Percentiles rank a stretch among this genome's conserved stretches.
Conservation (phyloP, 352 stramenopile genomes). For the Phytophthora macrochlamydospora region DNA sequence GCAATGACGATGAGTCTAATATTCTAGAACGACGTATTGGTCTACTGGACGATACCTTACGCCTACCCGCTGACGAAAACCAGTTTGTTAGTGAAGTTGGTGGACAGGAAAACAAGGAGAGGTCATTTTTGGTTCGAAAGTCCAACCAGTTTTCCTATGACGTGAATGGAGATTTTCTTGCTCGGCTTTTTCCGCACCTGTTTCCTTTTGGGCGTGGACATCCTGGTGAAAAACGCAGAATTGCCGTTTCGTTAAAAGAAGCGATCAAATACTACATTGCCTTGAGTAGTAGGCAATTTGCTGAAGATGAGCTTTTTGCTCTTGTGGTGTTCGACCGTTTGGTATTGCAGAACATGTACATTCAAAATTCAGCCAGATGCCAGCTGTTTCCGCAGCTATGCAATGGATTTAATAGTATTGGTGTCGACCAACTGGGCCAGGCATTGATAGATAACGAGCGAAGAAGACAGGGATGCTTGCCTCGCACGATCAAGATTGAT, state of each 20-base stretch:
- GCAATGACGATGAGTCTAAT: no score
- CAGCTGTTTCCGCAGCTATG: not conserved
- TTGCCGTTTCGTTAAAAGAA: slow-evolving; percentile 1
- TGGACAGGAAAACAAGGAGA: no score
- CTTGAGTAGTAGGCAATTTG: slow-evolving; percentile 6
- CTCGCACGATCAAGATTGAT: no score
- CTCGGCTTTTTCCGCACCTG: slow-evolving; percentile 10
- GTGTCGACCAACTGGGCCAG: not conserved
- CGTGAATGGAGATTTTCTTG: slow-evolving; percentile 2
- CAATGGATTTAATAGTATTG: slow-evolving; percentile 1
- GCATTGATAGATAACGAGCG: slow-evolving; percentile 1
- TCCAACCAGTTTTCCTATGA: not conserved
- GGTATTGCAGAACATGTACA: slow-evolving; percentile 7
- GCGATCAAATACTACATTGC: slow-evolving; percentile 5
- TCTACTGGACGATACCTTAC: no score
- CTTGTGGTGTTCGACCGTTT: slow-evolving; percentile 9
- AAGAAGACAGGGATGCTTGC: not conserved
- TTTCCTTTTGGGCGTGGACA: slow-evolving; percentile 7
- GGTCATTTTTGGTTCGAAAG: no score
- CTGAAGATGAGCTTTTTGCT: slow-evolving; percentile 12
- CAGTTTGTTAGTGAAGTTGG: no score
- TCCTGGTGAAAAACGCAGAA: not conserved
- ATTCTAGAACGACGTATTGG: no score
- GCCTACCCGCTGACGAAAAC: not conserved
- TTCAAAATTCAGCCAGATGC: slow-evolving; percentile 4